Evolutionary conservation across 805 yeast genomes (phyloP), one percentile per base, ranked within the genome.

Genomic region (Metschnikowia kofuensis): DNA sequence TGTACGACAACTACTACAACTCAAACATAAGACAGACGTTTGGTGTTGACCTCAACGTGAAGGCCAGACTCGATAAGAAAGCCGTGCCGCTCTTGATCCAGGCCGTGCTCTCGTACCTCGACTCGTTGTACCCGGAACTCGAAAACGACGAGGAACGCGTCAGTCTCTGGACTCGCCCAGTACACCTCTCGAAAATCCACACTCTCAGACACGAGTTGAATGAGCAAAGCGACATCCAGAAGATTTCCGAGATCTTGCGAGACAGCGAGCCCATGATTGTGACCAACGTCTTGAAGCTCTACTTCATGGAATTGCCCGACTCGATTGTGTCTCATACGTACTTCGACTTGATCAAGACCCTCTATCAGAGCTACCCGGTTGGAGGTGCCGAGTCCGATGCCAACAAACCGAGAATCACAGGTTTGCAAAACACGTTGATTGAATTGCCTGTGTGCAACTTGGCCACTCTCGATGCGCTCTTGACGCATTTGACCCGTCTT

Each of bases 1-100:
- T 86, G 13, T 89, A 88, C 65, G 95, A 88, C 61, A 87, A 87
- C 63, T 89, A 88, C 68, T 87, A 87, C 65, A 81, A 83, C 53
- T 78, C 87, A 6, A 80, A 82, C 40, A 77, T 83, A 40, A 69
- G 65, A 42, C 92, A 87, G 63, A 83, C 84, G 8, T 89, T 89
- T 68, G 96, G 96, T 11, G 85, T 87, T 41, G 91, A 84, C 53
- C 66, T 89, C 42, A 86, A 83, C 48, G 78, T 84, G 26, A 78
- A 88, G 45, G 80, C 90, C 45, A 75, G 91, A 38, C 74, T 82
- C 45, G 96, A 88, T 59, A 76, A 80, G 52, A 84, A 81, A 55
- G 80, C 80, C 4, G 94, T 89, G 11, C 96, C 96, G 1, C 53
- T 78, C 8, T 64, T 89, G 11, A 74, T 88, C 0, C 82, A 87